These are phyloP conservation scores for Trichosporon faecale DNA, from an alignment of 1,284 basidiomycete species.

Conservation along the genomic window DNA sequence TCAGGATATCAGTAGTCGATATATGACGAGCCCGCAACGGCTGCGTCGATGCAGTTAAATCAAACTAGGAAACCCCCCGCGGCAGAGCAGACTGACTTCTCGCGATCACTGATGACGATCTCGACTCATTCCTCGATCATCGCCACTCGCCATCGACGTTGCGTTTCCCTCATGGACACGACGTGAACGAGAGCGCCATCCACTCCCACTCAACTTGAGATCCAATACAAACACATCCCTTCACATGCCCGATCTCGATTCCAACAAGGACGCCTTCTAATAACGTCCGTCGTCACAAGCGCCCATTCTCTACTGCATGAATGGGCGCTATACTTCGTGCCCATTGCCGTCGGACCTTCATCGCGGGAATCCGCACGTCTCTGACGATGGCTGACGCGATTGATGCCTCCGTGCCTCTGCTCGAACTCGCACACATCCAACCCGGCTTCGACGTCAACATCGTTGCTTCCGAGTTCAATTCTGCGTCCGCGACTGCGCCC, in stretches of 20 bases:
- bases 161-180: no score
- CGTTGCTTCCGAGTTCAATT: background rate
- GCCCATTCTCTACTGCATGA: no score
- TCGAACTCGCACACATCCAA: background rate
- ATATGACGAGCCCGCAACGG: background rate
- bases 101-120: background rate
- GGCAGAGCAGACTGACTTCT: background rate
- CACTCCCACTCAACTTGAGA: no score
- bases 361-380: background rate
- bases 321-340: no score
- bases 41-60: background rate
- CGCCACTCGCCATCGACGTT: no score
- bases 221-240: no score
- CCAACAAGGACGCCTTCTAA: no score
- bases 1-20: constrained; percentile 2
- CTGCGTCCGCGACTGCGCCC: background rate
- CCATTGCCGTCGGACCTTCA: no score
- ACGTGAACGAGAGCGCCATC: no score
- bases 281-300: no score
- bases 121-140: background rate
- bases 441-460: background rate
- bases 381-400: background rate
- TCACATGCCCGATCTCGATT: no score
- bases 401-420: background rate
- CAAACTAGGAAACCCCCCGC: background rate